A percentile compares a stretch with the other conserved stretches of the same genome.
phyloP scores from a whole-genome alignment of 2,329 filamentous ascomycete genomes.

The Talaromyces sp. region DNA sequence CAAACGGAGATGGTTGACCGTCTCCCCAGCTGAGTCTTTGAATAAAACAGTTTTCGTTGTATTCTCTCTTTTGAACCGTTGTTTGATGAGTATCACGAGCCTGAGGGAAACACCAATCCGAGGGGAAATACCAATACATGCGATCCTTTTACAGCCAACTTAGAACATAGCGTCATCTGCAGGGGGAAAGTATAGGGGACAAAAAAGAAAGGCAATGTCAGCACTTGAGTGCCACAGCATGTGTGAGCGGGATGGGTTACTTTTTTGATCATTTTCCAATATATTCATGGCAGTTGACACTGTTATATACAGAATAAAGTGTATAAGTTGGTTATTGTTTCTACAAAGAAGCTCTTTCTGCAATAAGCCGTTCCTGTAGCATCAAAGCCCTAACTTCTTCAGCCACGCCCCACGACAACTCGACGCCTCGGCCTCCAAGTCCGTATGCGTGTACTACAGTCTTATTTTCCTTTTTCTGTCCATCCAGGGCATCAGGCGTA shows the following conservation, averaged over 20 bases:
- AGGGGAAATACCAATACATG: background rate
- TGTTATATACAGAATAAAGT: background rate
- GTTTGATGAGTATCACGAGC: constrained; percentile 2
- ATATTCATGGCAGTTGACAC: background rate
- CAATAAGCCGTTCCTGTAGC: background rate
- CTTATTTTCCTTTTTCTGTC: constrained; percentile 15
- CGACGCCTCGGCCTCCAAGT: constrained; percentile 55
- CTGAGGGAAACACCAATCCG: background rate
- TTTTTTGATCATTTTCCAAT: background rate
- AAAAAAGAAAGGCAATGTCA: background rate
- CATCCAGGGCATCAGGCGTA: constrained; percentile 9
- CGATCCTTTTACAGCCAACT: background rate
- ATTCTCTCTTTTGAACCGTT: background rate
- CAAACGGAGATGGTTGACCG: constrained; percentile 7
- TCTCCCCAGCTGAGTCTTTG: background rate
- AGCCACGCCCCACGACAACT: constrained; percentile 58
- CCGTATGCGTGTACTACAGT: constrained; percentile 54
- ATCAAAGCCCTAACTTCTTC: constrained; percentile 35
- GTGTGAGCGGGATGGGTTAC: background rate
- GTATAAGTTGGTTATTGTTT: background rate
- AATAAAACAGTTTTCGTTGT: background rate
- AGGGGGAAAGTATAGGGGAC: background rate
- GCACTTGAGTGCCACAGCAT: background rate
- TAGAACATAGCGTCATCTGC: background rate
- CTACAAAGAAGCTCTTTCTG: background rate